Evolutionary conservation across 768 basidiomycete genomes (phyloP).

Genomic region (Rhodotorula graminis): DNA sequence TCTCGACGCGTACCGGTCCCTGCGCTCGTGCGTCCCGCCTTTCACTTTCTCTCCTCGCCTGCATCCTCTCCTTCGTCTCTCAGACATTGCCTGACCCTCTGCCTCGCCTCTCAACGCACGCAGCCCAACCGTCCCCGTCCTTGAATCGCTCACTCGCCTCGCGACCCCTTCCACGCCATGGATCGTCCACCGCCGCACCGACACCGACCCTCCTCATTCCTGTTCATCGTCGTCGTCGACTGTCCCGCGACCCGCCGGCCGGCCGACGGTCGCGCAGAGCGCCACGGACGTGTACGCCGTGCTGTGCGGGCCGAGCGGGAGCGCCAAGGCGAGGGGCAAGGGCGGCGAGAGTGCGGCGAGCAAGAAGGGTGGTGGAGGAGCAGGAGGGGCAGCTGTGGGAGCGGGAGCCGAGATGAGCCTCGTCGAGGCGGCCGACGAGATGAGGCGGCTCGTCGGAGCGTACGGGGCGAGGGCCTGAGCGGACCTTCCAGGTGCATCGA

Average conservation of each 20-base stretch:
- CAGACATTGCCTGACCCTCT: background rate
- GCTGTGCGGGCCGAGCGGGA: background rate
- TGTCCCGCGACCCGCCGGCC: no score
- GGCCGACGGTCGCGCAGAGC: background rate
- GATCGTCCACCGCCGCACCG: constrained; percentile 5
- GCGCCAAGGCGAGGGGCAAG: background rate
- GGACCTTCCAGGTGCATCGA: no score
- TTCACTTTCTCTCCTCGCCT: background rate
- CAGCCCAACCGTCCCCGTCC: background rate
- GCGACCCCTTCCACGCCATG: background rate
- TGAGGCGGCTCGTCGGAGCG: background rate
- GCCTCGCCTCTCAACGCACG: no score
- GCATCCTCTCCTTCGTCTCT: background rate
- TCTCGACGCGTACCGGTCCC: background rate
- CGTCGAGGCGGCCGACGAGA: constrained; percentile 26
- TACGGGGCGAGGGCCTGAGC: background rate
- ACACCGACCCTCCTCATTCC: background rate
- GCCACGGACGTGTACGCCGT: constrained; percentile 9
- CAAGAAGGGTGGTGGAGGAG: no score
- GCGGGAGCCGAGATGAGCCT: constrained; percentile 6
- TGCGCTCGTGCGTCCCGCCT: background rate
- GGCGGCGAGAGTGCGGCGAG: no score
- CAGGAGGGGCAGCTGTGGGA: no score
- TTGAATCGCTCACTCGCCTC: constrained; percentile 19
- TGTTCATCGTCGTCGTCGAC: no score